Evolutionary conservation across 257 asterid genomes (phyloP), one percentile per base, ranked within the genome.

Genomic region (Anisodus tanguticus): DNA sequence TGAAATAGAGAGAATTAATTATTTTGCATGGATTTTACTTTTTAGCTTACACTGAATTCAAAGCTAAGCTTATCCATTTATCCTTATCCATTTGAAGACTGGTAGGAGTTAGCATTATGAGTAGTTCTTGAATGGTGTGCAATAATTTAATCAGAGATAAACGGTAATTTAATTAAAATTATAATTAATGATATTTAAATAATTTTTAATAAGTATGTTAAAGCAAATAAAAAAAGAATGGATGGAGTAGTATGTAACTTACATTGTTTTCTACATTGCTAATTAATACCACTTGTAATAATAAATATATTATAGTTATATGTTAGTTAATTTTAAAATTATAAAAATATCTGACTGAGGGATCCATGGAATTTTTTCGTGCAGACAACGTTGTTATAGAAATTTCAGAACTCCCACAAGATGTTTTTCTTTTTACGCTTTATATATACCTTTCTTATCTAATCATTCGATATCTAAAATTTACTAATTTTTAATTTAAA

Each of bases 11-110:
- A 22, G 62, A 72, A 72, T 11, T 31, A 49, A 49, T 76, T 26
- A 77, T 54, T 77, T 53, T 53, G 81, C 81, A 77, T 77, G 63
- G 26, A 51, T 77, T 66, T 77, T 53, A 12, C 43, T 77, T 11
- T 16, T 2, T 4, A 53, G 47, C 15, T 2, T 49, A 4, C 64
- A 77, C 81, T 26, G 81, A 77, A 85, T 31, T 80, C 58, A 69
- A 17, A 80, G 57, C 58, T 71, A 79, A 53, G 49, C 68, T 85
- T 85, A 85, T 81, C 85, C 85, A 85, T 84, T 51, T 13, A 31
- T 63, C 55, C 64, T 76, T 76, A 76, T 76, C 81, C 81, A 77
- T 77, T 77, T 53, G 1, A 77, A 31, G 8, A 31, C 64, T 77
- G 81, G 81, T 51, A 51, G 81, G 47, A 53, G 81, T 76, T 74